Evolutionary conservation across 2,329 filamentous ascomycete genomes (phyloP), one percentile per base, ranked within the genome.

Genomic region (Colletotrichum karsti): DNA sequence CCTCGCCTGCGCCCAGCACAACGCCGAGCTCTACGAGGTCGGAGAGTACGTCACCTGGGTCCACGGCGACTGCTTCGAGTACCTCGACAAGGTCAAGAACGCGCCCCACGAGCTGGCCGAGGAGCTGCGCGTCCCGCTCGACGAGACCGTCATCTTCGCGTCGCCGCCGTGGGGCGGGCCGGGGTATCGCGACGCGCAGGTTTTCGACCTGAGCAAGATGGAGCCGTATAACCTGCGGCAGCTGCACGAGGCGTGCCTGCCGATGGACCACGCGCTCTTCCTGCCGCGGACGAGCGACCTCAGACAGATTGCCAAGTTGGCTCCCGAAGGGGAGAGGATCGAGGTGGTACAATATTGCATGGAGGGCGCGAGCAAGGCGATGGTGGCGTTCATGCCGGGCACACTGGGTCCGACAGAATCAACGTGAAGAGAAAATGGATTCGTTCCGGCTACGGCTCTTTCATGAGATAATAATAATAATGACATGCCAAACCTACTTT

Each of bases 271-370:
- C 57, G 93, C 92, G 1, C 84, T 99, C 7, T 99, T 92, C 75
- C 84, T 99, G 18, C 96, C 97, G 1, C 87, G 97, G 67, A 96
- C 92, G 1, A 95, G 93, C 69, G 91, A 97, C 77, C 77, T 97
- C 58, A 87, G 90, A 56, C 94, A 97, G 79, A 85, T 97, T 69
- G 92, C 93, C 4, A 85, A 79, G 71, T 75, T 91, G 33, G 83
- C 81, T 1, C 82, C 83, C 1, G 71, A 81, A 3, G 80, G 81
- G 10, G 80, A 78, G 24, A 92, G 92, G 80, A 84, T 93, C 18
- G 89, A 92, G 48, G 90, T 95, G 26, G 89, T 93, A 54, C 96
- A 99, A 81, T 98, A 98, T 77, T 97, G 95, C 76, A 93, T 97
- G 82, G 87, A 92, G 73, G 94, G 94, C 12, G 93, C 93, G 7